These are phyloP conservation scores for Phaeosphaeria sp. DNA, from an alignment of 2,329 filamentous ascomycete genomes.

Conservation along the genomic window DNA sequence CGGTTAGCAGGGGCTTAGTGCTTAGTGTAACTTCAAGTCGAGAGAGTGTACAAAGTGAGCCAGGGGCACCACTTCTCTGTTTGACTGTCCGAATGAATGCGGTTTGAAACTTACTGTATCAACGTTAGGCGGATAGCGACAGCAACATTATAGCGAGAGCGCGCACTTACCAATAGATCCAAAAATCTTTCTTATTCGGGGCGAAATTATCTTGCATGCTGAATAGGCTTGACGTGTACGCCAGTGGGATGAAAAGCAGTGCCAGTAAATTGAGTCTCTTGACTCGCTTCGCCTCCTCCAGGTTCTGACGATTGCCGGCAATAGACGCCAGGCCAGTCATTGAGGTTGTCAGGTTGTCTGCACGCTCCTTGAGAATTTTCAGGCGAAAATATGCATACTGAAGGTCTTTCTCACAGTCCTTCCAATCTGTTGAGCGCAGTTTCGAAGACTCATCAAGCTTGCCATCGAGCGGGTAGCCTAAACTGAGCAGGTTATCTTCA, in stretches of 20 bases:
- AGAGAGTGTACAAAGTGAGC: background rate
- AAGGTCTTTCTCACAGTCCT: slow-evolving; percentile 38
- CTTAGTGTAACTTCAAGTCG: background rate
- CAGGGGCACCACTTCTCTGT: background rate
- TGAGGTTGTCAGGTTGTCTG: slow-evolving; percentile 41
- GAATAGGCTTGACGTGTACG: slow-evolving; percentile 41
- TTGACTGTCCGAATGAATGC: background rate
- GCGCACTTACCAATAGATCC: slow-evolving; percentile 19
- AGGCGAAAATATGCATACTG: slow-evolving; percentile 44
- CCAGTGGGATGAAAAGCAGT: slow-evolving; percentile 43
- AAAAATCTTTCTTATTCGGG: slow-evolving; percentile 32
- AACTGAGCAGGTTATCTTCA: slow-evolving; percentile 39
- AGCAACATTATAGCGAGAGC: background rate
- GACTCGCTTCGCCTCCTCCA: slow-evolving; percentile 45
- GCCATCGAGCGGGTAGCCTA: slow-evolving; percentile 31
- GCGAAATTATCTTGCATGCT: slow-evolving; percentile 44
- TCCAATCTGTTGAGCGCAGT: slow-evolving; percentile 21
- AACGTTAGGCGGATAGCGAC: no score
- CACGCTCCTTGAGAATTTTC: slow-evolving; percentile 41
- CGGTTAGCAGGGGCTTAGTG: background rate
- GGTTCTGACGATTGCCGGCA: slow-evolving; percentile 42
- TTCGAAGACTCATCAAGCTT: background rate
- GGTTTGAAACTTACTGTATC: background rate
- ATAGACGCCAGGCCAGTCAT: slow-evolving; percentile 46
- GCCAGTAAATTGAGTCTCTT: slow-evolving; percentile 43